Evolutionary conservation across 352 stramenopile genomes (phyloP), one percentile per base, ranked within the genome.

Genomic region (Halophytophthora batemanensis): DNA sequence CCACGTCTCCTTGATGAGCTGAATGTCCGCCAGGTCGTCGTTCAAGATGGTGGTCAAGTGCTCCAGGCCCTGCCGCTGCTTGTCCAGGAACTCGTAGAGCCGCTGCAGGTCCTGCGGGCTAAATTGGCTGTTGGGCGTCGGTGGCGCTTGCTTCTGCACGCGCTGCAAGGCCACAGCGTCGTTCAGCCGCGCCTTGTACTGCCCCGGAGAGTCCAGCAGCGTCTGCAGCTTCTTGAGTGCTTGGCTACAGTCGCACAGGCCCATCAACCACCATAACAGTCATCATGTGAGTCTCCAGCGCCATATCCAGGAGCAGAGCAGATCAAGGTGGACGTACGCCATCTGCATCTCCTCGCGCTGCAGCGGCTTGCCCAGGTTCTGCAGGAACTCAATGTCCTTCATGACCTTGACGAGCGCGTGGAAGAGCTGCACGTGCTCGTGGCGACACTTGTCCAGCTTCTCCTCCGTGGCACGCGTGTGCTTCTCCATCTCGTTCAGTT

Each of bases 1-100:
- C 84, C 76, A 91, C 1, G 78, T 89, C 56, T 93, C 82, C 56
- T 92, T 86, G 59, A 95, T 93, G 48, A 95, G 76, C 57, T 95
- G 75, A 41, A 95, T 89, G 55, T 93, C 84, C 23, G 74, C 82
- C 13, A 95, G 66, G 56, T 93, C 84, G 37, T 95, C 82, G 64
- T 91, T 90, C 29, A 95, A 57, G 28, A 93, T 78, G 46, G 61
- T 86, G 17, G 84, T 90, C 51, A 95, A 36, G 59, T 91, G 82
- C 54, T 95, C 84, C 4, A 95, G 58, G 0, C 84, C 82, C 54
- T 95, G 82, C 44, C 84, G 77, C 50, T 95, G 84, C 59, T 91
- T 87, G 60, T 95, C 77, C 42, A 95, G 56, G 54, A 95, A 82
- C 82, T 87, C 69, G 52, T 87, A 89, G 22, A 95, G 64, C 46